These are phyloP conservation scores for Corylus americana DNA, from an alignment of 306 rosid species.

Conservation along the genomic window DNA sequence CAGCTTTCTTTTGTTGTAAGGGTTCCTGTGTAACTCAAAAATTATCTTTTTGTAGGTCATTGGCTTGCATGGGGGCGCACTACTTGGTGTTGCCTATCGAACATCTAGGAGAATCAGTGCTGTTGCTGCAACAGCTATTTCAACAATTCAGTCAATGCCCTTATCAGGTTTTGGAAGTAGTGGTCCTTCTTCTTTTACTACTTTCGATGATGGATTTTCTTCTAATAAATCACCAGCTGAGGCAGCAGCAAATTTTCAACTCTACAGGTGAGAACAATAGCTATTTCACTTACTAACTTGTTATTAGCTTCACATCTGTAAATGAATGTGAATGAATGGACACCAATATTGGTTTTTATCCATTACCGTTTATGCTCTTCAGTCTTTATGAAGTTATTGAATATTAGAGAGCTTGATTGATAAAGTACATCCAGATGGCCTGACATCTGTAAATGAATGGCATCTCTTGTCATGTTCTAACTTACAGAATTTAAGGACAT, in stretches of 20 bases:
- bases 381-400: not conserved
- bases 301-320: not conserved
- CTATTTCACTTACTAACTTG: slow-evolving; percentile 21
- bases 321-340: no score
- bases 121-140: slow-evolving; percentile 92
- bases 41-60: slow-evolving; percentile 60
- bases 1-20: slow-evolving; percentile 1
- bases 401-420: not conserved
- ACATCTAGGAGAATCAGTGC: slow-evolving; percentile 93
- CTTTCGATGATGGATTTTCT: slow-evolving; percentile 84
- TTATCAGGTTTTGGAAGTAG: slow-evolving; percentile 88
- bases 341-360: not conserved
- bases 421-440: not conserved
- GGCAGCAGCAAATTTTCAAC: slow-evolving; percentile 89
- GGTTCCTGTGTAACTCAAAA: slow-evolving; percentile 26
- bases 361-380: not conserved
- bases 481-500: not conserved
- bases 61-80: slow-evolving; percentile 98
- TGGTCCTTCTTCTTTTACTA: slow-evolving; percentile 87
- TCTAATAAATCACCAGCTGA: slow-evolving; percentile 70
- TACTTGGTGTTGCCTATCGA: slow-evolving; percentile 96
- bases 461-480: not conserved
- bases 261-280: slow-evolving; percentile 63
- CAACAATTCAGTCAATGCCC: slow-evolving; percentile 97
- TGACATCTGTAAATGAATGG: not conserved